Percentiles rank a stretch among this genome's conserved stretches.
Conservation (phyloP, 371 early-diverging fungal genomes). For the Dinochytrium kinnereticum region DNA sequence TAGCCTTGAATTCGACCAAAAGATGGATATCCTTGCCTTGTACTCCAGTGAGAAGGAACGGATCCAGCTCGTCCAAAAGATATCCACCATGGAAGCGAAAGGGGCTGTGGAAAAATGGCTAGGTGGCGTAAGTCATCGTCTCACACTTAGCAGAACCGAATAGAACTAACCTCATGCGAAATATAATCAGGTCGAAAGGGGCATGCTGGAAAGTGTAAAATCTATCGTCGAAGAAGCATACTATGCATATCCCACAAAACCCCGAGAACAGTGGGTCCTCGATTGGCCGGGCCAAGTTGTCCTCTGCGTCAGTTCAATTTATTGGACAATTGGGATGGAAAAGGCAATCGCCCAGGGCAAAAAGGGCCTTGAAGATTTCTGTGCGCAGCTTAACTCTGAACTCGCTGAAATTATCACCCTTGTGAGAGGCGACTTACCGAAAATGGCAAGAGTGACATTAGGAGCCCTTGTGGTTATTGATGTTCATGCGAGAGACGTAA, state of each 20-base stretch:
- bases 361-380: constrained; percentile 52
- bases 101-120: constrained; percentile 64
- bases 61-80: constrained; percentile 46
- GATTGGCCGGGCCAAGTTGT: constrained; percentile 67
- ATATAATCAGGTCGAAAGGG: constrained; percentile 55
- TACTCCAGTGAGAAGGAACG: constrained; percentile 59
- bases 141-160: too few species aligned
- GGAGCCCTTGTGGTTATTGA: constrained; percentile 66
- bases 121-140: constrained; percentile 38
- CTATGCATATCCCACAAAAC: constrained; percentile 50
- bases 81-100: constrained; percentile 60
- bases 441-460: constrained; percentile 61
- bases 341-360: constrained; percentile 44
- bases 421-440: constrained; percentile 59
- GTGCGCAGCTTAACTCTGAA: constrained; percentile 47
- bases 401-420: constrained; percentile 58
- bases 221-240: constrained; percentile 50
- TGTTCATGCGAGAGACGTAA: constrained; percentile 66
- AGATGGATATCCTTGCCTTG: constrained; percentile 57
- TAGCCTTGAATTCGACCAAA: constrained; percentile 56
- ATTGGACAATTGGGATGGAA: constrained; percentile 61
- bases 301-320: constrained; percentile 58
- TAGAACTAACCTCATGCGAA: too few species aligned
- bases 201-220: constrained; percentile 58
- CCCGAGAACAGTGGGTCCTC: constrained; percentile 60